phyloP scores from a whole-genome alignment of 805 yeast genomes.

The Spathaspora sp. region DNA sequence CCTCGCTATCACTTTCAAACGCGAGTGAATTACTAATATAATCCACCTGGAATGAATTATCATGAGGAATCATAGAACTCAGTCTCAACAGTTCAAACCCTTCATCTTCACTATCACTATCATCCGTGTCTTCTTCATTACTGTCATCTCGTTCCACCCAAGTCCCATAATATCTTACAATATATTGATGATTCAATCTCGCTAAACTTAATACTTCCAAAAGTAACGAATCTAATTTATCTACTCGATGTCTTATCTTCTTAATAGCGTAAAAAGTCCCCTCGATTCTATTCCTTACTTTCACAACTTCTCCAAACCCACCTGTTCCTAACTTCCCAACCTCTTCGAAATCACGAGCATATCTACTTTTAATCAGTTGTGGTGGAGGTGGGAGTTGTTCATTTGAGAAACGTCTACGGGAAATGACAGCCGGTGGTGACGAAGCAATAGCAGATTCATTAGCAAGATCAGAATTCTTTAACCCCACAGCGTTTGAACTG shows the following conservation, averaged over 20 bases:
- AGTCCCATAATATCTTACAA: slow-evolving; percentile 93
- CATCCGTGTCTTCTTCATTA: slow-evolving; percentile 3
- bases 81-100: slow-evolving; percentile 12
- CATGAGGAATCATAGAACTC: slow-evolving; percentile 16
- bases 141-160: slow-evolving; percentile 66
- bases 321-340: slow-evolving; percentile 89
- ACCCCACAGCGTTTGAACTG: slow-evolving; percentile 9
- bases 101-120: slow-evolving; percentile 14
- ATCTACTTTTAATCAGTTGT: slow-evolving; percentile 51
- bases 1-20: slow-evolving; percentile 39
- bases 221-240: slow-evolving; percentile 73
- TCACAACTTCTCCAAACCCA: slow-evolving; percentile 98
- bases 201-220: slow-evolving; percentile 92
- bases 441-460: background rate
- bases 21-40: slow-evolving; percentile 66
- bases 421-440: background rate
- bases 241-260: slow-evolving; percentile 79
- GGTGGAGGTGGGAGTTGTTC: slow-evolving; percentile 3
- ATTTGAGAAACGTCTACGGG: slow-evolving; percentile 22
- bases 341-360: slow-evolving; percentile 92
- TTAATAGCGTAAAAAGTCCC: slow-evolving; percentile 95
- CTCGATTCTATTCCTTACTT: slow-evolving; percentile 88
- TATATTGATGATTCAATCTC: slow-evolving; percentile 89
- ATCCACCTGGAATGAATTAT: slow-evolving; percentile 47
- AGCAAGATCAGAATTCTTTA: background rate